Percentiles rank a stretch among this genome's conserved stretches.
These are phyloP conservation scores for Pseudocercospora fijiensis DNA, from an alignment of 2,329 filamentous ascomycete species.

Conservation along the genomic window DNA sequence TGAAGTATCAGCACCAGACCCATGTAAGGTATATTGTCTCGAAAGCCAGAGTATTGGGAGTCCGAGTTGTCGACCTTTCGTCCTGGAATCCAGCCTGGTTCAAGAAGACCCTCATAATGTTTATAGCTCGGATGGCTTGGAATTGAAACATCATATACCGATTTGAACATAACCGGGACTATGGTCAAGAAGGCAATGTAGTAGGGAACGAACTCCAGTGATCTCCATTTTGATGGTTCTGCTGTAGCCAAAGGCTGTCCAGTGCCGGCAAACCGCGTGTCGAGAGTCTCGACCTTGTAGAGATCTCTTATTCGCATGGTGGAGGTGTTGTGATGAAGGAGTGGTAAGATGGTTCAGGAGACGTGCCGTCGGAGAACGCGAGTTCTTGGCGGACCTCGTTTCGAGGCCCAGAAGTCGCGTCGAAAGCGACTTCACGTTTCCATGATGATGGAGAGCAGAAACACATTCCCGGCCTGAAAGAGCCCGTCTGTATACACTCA, in stretches of 20 bases:
- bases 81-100: constrained; percentile 85
- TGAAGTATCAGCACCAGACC: constrained; percentile 71
- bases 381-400: not conserved
- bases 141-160: constrained; percentile 80
- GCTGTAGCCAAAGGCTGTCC: constrained; percentile 39
- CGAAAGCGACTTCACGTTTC: not conserved
- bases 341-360: constrained; percentile 6
- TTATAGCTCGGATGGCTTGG: constrained; percentile 81
- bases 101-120: constrained; percentile 69
- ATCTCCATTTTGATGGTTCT: constrained; percentile 72
- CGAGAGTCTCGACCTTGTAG: constrained; percentile 66
- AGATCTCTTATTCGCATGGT: constrained; percentile 38
- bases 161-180: constrained; percentile 81
- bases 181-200: constrained; percentile 66
- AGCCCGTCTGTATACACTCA: not conserved
- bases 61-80: constrained; percentile 92
- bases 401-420: constrained; percentile 2
- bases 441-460: no score
- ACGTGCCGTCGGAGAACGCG: constrained; percentile 1
- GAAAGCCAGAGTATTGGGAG: constrained; percentile 79
- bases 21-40: constrained; percentile 81
- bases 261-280: constrained; percentile 70
- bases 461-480: not conserved
- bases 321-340: constrained; percentile 6
- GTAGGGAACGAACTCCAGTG: constrained; percentile 82